Evolutionary conservation across 2,329 filamentous ascomycete genomes (phyloP), one percentile per base, ranked within the genome.

Genomic region (Epichloe typhina): DNA sequence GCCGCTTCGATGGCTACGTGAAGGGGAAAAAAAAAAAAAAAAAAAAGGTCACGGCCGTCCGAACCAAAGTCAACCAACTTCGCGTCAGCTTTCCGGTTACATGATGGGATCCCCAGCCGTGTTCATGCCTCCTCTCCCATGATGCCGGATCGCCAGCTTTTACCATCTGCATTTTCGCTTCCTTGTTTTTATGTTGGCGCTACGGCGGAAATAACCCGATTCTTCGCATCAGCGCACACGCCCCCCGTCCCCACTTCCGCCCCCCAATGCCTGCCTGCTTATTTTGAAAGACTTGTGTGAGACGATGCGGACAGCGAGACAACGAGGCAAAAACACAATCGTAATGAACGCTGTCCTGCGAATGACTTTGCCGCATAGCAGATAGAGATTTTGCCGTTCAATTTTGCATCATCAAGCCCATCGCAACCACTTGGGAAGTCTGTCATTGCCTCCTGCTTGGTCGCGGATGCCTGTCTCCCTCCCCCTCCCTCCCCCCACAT

Each of bases 161-260:
- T 45, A 23, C 46, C 49, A 38, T 46, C 37, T 47, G 33, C 44
- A 45, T 45, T 54, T 43, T 46, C 12, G 33, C 13, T 40, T 38
- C 42, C 42, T 13, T 31, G 15, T 46, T 31, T 37, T 37, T 43
- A 19, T 51, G 41, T 51, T 57, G 54, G 52, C 60, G 59, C 61
- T 61, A 61, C 57, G 49, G 61, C 59, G 59, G 61, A 64, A 65
- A 65, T 60, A 63, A 58, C 57, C 63, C 62, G 61, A 64, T 60
- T 63, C 53, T 54, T 55, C 54, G 55, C 55, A 21, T 57, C 57
- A 52, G 52, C 54, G 58, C 60, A 52, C 61, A 54, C 61, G 5
- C 4, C 23, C 58, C 4, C 21, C 3, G 17, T 17, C 58, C 53
- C 54, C 33, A 39, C 46, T 9, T 9, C n/a, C 9, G n/a, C 9